phyloP scores from a whole-genome alignment of 1,139 yeast genomes.

The Geotrichum klebahnii region DNA sequence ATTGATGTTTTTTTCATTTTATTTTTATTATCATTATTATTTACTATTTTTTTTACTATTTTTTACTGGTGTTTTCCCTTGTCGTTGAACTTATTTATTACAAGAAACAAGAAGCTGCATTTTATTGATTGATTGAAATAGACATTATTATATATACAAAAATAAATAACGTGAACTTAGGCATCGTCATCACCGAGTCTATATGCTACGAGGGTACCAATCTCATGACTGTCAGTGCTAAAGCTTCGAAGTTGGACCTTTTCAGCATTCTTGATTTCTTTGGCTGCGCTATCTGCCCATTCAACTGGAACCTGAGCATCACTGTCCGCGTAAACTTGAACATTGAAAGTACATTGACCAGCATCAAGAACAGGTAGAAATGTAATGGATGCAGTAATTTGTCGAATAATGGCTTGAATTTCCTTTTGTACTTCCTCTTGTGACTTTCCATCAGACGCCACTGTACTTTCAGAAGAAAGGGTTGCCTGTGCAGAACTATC shows the following conservation, averaged over 20 bases:
- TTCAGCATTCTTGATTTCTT: conserved; percentile 56
- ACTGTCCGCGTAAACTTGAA: conserved; percentile 77
- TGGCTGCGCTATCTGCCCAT: conserved; percentile 79
- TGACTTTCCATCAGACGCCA: conserved; percentile 36
- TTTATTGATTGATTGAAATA: conserved; percentile 1
- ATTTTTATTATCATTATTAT: not conserved
- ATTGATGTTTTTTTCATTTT: not conserved
- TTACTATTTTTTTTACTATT: not conserved
- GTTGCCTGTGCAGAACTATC: conserved; percentile 17
- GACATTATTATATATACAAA: too few species aligned
- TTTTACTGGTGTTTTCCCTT: not conserved
- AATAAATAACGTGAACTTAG: too few species aligned
- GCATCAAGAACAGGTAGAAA: conserved; percentile 66
- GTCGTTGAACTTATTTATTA: conserved; percentile 2
- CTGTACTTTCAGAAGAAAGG: conserved; percentile 20
- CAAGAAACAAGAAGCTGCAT: conserved; percentile 6
- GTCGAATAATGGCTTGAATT: conserved; percentile 80
- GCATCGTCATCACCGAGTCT: conserved; percentile 34
- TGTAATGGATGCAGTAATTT: conserved; percentile 82
- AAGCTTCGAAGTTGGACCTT: conserved; percentile 68
- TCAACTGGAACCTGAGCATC: conserved; percentile 69
- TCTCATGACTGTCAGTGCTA: conserved; percentile 62
- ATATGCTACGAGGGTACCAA: conserved; percentile 77
- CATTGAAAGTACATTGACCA: conserved; percentile 75
- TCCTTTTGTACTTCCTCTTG: conserved; percentile 61